Conservation (phyloP, 768 basidiomycete species). For the Agrocybe chaxingu region DNA sequence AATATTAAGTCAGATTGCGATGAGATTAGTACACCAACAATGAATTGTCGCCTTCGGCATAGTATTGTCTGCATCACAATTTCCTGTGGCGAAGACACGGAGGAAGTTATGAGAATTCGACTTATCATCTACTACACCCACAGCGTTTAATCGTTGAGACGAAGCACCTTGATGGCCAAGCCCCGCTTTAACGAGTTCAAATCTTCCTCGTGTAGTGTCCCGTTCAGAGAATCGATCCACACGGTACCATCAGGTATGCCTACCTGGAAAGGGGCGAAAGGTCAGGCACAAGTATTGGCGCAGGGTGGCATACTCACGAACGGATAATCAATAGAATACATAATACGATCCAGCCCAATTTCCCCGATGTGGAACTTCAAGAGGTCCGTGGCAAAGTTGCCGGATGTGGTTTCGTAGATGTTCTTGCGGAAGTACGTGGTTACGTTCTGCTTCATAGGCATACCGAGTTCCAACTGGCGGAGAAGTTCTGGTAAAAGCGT, state of each 20-base stretch:
- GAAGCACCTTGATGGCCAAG: constrained; percentile 25
- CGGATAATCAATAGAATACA: constrained; percentile 39
- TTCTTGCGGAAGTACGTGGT: constrained; percentile 37
- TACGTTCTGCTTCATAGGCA: constrained; percentile 35
- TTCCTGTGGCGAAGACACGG: too few relatives aligned
- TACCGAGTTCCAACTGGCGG: constrained; percentile 23
- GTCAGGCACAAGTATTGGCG: neutral
- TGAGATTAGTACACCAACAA: too few relatives aligned
- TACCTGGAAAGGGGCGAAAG: constrained; percentile 9
- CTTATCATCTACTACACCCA: too few relatives aligned
- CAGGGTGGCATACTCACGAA: constrained; percentile 20
- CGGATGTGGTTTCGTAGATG: constrained; percentile 37
- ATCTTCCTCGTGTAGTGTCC: constrained; percentile 17
- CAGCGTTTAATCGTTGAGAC: constrained; percentile 18
- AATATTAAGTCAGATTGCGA: too few relatives aligned
- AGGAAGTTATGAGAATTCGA: too few relatives aligned
- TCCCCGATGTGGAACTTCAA: constrained; percentile 35
- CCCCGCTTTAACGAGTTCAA: constrained; percentile 23
- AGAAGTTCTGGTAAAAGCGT: constrained; percentile 24
- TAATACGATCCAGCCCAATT: constrained; percentile 36
- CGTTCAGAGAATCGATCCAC: constrained; percentile 23
- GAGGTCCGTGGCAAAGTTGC: constrained; percentile 37
- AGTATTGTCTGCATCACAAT: too few relatives aligned
- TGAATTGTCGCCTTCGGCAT: too few relatives aligned
- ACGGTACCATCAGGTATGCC: constrained; percentile 16